Conservation (phyloP, 2,329 filamentous ascomycete species). For the Alternaria hordeiaustralica region DNA sequence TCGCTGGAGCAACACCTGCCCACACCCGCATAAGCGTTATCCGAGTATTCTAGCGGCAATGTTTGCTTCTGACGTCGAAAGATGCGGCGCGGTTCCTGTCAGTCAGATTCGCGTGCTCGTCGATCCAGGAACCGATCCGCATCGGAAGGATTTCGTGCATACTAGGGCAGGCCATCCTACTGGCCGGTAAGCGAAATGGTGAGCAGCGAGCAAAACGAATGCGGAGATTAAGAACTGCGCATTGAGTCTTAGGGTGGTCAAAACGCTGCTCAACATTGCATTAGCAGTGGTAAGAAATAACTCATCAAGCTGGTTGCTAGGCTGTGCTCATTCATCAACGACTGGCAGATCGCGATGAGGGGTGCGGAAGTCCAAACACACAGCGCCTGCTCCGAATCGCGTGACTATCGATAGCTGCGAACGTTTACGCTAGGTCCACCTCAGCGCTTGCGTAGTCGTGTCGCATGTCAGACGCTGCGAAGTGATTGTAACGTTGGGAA, state of each 20-base stretch:
- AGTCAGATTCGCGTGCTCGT: background rate
- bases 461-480: slow-evolving; percentile 8
- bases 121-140: slow-evolving; percentile 17
- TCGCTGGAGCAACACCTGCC: background rate
- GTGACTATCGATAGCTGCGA: slow-evolving; percentile 3
- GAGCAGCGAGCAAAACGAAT: slow-evolving; percentile 17
- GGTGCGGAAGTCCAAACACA: background rate
- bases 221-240: slow-evolving; percentile 19
- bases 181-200: slow-evolving; percentile 25
- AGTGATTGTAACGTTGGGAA: slow-evolving; percentile 3
- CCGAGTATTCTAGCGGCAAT: background rate
- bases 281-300: slow-evolving; percentile 5
- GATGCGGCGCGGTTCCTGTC: background rate
- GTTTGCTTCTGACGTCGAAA: background rate
- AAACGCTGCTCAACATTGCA: background rate
- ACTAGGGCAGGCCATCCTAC: slow-evolving; percentile 9
- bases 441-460: slow-evolving; percentile 10
- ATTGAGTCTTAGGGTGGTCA: slow-evolving; percentile 9
- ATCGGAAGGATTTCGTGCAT: slow-evolving; percentile 14
- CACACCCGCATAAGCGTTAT: background rate
- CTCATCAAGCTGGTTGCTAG: background rate
- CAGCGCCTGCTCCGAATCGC: slow-evolving; percentile 15
- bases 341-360: background rate
- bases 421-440: background rate
- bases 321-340: slow-evolving; percentile 5